Evolutionary conservation across 768 basidiomycete species (phyloP).

Genomic region (Pleurotus pulmonarius): DNA sequence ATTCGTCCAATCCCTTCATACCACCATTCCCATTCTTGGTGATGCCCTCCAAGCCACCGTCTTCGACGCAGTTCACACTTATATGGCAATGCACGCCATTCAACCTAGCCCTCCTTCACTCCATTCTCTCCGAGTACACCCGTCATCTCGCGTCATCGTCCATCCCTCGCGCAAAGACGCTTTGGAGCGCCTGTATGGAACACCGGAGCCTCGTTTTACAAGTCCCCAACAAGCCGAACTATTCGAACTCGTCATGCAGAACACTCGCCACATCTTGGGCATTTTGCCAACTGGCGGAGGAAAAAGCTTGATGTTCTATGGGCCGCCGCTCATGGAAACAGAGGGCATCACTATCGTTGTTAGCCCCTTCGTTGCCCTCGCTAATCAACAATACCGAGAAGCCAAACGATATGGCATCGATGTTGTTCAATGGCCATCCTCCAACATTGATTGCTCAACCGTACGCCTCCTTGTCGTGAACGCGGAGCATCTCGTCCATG

Average conservation of each 20-base stretch:
- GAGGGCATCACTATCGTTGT: background rate
- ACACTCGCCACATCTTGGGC: background rate
- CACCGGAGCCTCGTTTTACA: background rate
- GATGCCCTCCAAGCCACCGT: no score
- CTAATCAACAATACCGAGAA: background rate
- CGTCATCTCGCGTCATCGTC: background rate
- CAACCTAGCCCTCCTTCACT: background rate
- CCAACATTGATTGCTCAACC: background rate
- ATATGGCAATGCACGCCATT: background rate
- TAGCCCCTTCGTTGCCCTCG: background rate
- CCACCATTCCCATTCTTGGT: no score
- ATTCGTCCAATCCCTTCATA: no score
- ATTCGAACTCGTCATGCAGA: background rate
- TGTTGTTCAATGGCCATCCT: background rate
- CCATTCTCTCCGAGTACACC: background rate
- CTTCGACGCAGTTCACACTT: background rate
- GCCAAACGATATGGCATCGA: background rate
- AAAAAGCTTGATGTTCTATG: background rate
- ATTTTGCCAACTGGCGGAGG: background rate
- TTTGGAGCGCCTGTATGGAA: background rate
- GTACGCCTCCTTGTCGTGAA: background rate
- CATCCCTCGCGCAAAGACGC: background rate
- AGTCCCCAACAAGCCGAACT: background rate
- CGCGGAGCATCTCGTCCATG: background rate
- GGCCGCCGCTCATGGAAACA: background rate